Conservation (phyloP, 495 filamentous ascomycete species). For the Hapsidospora chrysogenum region DNA sequence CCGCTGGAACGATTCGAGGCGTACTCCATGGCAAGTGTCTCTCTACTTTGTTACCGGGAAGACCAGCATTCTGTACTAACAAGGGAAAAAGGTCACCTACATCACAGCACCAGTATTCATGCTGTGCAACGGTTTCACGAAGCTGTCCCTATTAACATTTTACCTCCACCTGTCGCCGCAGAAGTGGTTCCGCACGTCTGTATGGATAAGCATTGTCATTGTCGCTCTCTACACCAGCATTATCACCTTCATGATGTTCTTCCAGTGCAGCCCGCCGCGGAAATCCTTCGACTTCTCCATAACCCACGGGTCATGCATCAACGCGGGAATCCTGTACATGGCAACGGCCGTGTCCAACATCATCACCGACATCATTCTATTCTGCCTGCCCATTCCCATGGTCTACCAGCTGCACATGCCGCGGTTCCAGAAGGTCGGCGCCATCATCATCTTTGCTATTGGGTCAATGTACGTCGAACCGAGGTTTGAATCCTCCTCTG, state of each 20-base stretch:
- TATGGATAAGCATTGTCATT: neutral
- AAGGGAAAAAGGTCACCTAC: too few relatives aligned
- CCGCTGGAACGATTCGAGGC: too few relatives aligned
- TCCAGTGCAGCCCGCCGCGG: neutral
- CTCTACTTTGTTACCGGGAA: too few relatives aligned
- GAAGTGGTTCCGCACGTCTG: neutral
- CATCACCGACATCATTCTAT: conserved; percentile 21
- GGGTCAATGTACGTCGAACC: conserved; percentile 21
- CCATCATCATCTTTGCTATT: conserved; percentile 24
- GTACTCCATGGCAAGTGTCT: too few relatives aligned
- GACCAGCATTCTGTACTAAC: too few relatives aligned
- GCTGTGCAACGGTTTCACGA: neutral
- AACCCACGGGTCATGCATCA: neutral
- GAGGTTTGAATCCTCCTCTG: too few relatives aligned
- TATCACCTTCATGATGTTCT: neutral
- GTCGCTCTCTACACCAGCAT: neutral
- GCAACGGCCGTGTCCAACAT: conserved; percentile 19
- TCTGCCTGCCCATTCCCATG: conserved; percentile 28
- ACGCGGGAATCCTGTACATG: conserved; percentile 8
- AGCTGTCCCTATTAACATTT: neutral
- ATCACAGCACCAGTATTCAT: neutral
- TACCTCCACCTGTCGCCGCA: neutral
- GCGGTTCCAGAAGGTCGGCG: conserved; percentile 16
- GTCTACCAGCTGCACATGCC: conserved; percentile 26
- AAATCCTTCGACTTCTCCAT: neutral